These are phyloP conservation scores for Sarcodon aspratus DNA, from an alignment of 768 basidiomycete genomes.

Conservation along the genomic window DNA sequence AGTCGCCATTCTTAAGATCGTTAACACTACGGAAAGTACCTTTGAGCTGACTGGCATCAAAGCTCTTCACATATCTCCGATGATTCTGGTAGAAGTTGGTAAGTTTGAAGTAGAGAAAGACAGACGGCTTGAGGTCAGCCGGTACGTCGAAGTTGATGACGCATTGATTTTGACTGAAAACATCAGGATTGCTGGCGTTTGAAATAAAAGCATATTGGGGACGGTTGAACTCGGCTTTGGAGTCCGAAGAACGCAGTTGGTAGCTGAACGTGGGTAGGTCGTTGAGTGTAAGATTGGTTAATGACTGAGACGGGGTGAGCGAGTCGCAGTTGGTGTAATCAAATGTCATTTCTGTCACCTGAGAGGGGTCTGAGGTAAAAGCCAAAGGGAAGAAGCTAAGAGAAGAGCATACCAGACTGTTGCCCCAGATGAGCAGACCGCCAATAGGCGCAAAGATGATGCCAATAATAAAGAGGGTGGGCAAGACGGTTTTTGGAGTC, in stretches of 20 bases:
- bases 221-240: slow-evolving; percentile 28
- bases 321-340: slow-evolving; percentile 93
- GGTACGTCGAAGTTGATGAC: slow-evolving; percentile 77
- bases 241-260: slow-evolving; percentile 48
- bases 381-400: neutral
- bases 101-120: slow-evolving; percentile 94
- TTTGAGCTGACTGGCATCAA: slow-evolving; percentile 75
- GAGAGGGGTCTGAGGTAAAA: slow-evolving; percentile 4
- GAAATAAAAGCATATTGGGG: slow-evolving; percentile 75
- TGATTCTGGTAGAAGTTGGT: slow-evolving; percentile 99
- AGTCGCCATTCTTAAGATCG: slow-evolving; percentile 60
- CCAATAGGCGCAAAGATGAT: slow-evolving; percentile 95
- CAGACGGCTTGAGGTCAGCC: slow-evolving; percentile 55
- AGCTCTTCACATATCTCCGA: slow-evolving; percentile 90
- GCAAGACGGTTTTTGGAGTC: slow-evolving; percentile 94
- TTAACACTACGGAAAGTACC: slow-evolving; percentile 45
- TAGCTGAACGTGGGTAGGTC: slow-evolving; percentile 58
- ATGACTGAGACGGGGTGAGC: slow-evolving; percentile 25
- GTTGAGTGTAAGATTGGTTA: slow-evolving; percentile 26
- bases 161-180: slow-evolving; percentile 44
- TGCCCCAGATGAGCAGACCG: slow-evolving; percentile 89
- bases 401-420: slow-evolving; percentile 35
- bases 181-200: slow-evolving; percentile 32
- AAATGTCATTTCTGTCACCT: slow-evolving; percentile 89
- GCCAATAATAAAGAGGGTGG: slow-evolving; percentile 91